These are phyloP conservation scores for Cryphonectria naterciae DNA, from an alignment of 2,329 filamentous ascomycete species.

Conservation along the genomic window DNA sequence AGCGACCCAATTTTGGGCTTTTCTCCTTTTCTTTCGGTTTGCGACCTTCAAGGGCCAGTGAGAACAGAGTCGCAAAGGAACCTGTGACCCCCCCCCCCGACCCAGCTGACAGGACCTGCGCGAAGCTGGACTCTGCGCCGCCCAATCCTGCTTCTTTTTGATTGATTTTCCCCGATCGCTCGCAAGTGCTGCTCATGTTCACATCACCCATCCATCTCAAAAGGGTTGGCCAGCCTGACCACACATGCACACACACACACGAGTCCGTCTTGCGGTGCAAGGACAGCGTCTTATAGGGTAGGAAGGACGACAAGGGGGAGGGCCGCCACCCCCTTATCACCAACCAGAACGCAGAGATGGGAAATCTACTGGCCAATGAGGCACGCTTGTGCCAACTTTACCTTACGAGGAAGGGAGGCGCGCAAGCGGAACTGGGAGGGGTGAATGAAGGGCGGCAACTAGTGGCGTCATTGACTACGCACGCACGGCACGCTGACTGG, in stretches of 20 bases:
- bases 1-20: constrained; percentile 19
- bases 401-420: constrained; percentile 6
- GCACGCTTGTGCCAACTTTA: background rate
- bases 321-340: background rate
- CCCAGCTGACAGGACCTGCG: constrained; percentile 11
- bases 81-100: constrained; percentile 17
- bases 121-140: background rate
- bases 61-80: constrained; percentile 6
- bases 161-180: background rate
- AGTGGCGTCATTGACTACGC: constrained; percentile 21
- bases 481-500: background rate
- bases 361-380: constrained; percentile 9
- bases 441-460: constrained; percentile 7
- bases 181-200: constrained; percentile 11
- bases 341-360: background rate
- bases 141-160: constrained; percentile 2
- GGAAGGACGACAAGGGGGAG: background rate
- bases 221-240: constrained; percentile 11
- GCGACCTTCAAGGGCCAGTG: constrained; percentile 19
- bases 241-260: background rate
- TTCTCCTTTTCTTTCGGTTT: constrained; percentile 9
- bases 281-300: background rate
- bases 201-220: constrained; percentile 17
- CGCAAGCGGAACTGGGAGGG: background rate
- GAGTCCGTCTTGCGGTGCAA: background rate